A percentile compares a stretch with the other conserved stretches of the same genome.
phyloP scores from a whole-genome alignment of 352 stramenopile genomes.

The Hyaloperonospora brassicae region DNA sequence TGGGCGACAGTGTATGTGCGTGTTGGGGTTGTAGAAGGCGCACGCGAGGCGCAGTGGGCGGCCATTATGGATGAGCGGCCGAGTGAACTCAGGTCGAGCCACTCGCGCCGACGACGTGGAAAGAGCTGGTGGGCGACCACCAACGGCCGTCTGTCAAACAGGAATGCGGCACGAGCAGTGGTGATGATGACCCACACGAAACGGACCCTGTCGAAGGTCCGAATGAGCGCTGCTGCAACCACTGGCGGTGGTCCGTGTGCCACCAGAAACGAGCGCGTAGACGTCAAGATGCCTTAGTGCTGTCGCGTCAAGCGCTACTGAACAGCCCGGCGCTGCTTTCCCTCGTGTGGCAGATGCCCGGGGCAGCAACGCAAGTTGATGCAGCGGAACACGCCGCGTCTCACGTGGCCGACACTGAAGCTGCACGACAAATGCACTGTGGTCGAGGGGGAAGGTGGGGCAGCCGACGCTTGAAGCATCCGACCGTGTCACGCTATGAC shows the following conservation, averaged over 20 bases:
- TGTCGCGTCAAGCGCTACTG: no score
- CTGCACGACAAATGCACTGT: slow-evolving; percentile 10
- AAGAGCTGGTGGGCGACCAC: neutral
- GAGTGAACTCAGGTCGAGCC: neutral
- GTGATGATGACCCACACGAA: no score
- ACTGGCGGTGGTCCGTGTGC: no score
- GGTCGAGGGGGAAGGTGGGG: no score
- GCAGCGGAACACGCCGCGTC: neutral
- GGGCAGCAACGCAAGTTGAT: slow-evolving; percentile 6
- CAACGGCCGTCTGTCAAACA: slow-evolving; percentile 11
- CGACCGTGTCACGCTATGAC: no score
- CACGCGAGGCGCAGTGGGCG: neutral
- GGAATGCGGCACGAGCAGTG: slow-evolving; percentile 1
- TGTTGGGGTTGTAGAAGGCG: neutral
- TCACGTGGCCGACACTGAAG: slow-evolving; percentile 8
- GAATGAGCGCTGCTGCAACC: no score
- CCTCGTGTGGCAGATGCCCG: slow-evolving; percentile 4
- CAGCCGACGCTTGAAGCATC: no score
- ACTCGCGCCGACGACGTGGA: slow-evolving; percentile 6
- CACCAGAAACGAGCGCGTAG: no score
- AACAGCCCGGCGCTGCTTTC: neutral
- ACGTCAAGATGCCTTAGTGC: no score
- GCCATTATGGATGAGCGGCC: neutral
- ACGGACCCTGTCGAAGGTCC: no score
- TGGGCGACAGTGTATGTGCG: neutral